phyloP scores from a whole-genome alignment of 1,139 yeast species.

The Nakaseomyces nivariensis region DNA sequence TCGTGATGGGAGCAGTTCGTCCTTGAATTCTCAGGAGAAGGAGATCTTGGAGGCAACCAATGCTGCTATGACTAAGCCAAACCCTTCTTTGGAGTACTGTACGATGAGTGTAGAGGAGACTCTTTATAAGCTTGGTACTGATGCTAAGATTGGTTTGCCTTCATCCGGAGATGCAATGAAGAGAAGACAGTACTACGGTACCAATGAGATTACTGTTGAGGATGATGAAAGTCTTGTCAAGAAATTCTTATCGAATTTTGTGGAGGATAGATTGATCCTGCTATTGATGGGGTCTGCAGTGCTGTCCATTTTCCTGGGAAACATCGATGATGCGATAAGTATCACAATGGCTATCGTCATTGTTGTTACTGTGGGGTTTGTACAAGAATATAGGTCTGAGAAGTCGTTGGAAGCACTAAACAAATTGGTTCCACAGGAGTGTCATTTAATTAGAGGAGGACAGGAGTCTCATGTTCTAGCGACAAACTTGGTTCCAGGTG shows the following conservation, averaged over 20 bases:
- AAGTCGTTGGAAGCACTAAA: conserved; percentile 85
- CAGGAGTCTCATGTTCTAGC: conserved; percentile 73
- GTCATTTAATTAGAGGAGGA: conserved; percentile 77
- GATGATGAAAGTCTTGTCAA: conserved; percentile 38
- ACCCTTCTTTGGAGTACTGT: conserved; percentile 38
- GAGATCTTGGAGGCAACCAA: conserved; percentile 11
- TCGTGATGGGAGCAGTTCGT: conserved; percentile 12
- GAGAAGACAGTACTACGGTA: conserved; percentile 66
- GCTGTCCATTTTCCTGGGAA: conserved; percentile 81
- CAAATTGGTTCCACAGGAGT: conserved; percentile 87
- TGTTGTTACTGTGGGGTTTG: conserved; percentile 91
- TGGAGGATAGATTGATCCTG: conserved; percentile 81
- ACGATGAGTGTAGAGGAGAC: conserved; percentile 54
- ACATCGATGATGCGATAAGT: conserved; percentile 84
- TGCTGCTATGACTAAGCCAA: conserved; percentile 23
- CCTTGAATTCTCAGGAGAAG: conserved; percentile 9
- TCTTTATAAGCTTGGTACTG: conserved; percentile 50
- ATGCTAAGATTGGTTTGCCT: conserved; percentile 47
- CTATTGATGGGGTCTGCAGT: conserved; percentile 80
- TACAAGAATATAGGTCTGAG: conserved; percentile 91
- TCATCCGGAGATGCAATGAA: conserved; percentile 59
- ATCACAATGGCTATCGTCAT: conserved; percentile 81
- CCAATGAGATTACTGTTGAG: conserved; percentile 21
- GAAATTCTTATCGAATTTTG: conserved; percentile 69
- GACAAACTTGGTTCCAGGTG: conserved; percentile 84